Percentiles rank a stretch among this genome's conserved stretches.
phyloP scores from a whole-genome alignment of 352 stramenopile species.

The Pythium phragmiticola region DNA sequence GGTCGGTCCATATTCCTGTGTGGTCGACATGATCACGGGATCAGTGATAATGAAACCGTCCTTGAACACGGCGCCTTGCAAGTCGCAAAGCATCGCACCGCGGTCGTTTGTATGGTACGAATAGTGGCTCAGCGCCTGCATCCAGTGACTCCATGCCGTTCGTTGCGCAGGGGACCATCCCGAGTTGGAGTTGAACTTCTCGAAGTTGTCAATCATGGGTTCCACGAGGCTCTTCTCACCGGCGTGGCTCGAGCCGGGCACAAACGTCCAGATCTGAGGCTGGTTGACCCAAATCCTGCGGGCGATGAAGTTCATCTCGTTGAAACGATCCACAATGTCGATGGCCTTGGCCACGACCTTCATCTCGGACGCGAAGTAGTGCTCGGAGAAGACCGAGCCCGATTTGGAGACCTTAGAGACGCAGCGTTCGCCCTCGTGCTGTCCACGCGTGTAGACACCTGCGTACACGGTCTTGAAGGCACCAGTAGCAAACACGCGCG shows the following conservation, averaged over 20 bases:
- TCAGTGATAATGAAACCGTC: conserved; percentile 40
- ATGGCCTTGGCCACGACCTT: conserved; percentile 25
- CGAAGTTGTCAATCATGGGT: conserved; percentile 39
- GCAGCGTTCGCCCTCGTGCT: conserved; percentile 26
- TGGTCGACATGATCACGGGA: conserved; percentile 39
- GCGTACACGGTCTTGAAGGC: conserved; percentile 30
- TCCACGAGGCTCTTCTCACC: conserved; percentile 32
- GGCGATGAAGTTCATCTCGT: conserved; percentile 22
- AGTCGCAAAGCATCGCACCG: conserved; percentile 34
- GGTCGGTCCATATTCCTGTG: conserved; percentile 29
- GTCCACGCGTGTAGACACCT: conserved; percentile 30
- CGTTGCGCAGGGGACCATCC: conserved; percentile 24
- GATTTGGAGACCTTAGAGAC: conserved; percentile 41
- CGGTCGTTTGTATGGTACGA: conserved; percentile 25
- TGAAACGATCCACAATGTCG: conserved; percentile 30
- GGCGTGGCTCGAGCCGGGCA: conserved; percentile 2
- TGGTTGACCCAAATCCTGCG: conserved; percentile 28
- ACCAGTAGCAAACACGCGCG: conserved; percentile 30
- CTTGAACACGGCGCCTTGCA: conserved; percentile 44
- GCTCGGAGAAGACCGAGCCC: conserved; percentile 29
- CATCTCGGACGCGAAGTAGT: conserved; percentile 31
- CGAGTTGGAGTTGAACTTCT: conserved; percentile 56
- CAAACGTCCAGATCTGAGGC: conserved; percentile 31
- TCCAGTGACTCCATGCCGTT: conserved; percentile 25
- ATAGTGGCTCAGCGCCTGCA: conserved; percentile 45